Conservation (phyloP, 352 stramenopile species). For the Globisporangium parvum region DNA sequence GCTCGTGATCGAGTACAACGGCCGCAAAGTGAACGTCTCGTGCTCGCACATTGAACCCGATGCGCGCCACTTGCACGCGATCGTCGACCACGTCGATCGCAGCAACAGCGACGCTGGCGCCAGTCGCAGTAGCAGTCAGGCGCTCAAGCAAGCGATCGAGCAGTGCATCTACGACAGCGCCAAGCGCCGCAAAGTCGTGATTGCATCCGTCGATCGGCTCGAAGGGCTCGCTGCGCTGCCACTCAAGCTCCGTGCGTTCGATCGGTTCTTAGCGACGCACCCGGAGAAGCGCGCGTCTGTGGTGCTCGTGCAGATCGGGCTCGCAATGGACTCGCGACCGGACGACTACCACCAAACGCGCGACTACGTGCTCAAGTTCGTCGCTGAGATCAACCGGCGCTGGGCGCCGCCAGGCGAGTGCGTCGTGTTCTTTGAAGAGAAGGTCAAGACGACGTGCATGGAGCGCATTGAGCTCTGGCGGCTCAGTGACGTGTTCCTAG, state of each 20-base stretch:
- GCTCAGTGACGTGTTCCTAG: constrained; percentile 63
- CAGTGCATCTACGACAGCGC: constrained; percentile 22
- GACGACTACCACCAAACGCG: constrained; percentile 93
- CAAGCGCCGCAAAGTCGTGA: constrained; percentile 44
- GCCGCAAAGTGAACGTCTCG: constrained; percentile 93
- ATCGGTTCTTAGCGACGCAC: constrained; percentile 91
- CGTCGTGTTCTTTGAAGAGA: constrained; percentile 75
- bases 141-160: constrained; percentile 34
- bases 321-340: constrained; percentile 62
- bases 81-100: constrained; percentile 48
- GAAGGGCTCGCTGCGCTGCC: constrained; percentile 95
- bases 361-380: constrained; percentile 88
- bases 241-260: constrained; percentile 95
- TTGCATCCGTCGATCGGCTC: constrained; percentile 92
- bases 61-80: constrained; percentile 57
- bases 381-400: constrained; percentile 89
- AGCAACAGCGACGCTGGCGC: constrained; percentile 20
- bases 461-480: constrained; percentile 68
- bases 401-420: constrained; percentile 44
- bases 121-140: constrained; percentile 18
- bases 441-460: constrained; percentile 50
- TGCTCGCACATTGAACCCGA: constrained; percentile 97
- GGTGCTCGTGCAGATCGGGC: constrained; percentile 72
- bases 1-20: constrained; percentile 94
- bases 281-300: constrained; percentile 64